A percentile compares a stretch with the other conserved stretches of the same genome.
phyloP scores from a whole-genome alignment of 2,329 filamentous ascomycete species.

The Cladosporium sp. region DNA sequence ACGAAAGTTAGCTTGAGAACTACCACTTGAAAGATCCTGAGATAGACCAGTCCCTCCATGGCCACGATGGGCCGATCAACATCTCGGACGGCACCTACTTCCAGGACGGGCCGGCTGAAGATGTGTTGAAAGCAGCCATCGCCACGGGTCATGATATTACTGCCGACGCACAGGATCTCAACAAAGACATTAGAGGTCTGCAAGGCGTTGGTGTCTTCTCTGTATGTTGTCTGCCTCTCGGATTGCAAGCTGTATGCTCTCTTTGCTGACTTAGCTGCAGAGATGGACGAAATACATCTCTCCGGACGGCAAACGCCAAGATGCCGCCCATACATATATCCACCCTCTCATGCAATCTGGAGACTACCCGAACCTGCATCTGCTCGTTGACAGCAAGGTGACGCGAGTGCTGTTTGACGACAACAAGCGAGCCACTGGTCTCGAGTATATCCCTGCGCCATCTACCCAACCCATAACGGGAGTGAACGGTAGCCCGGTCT shows the following conservation, averaged over 20 bases:
- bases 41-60: constrained; percentile 14
- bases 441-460: constrained; percentile 45
- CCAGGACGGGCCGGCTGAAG: constrained; percentile 30
- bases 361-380: constrained; percentile 53
- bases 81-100: constrained; percentile 14
- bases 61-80: constrained; percentile 16
- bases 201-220: constrained; percentile 1
- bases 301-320: constrained; percentile 51
- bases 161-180: constrained; percentile 2
- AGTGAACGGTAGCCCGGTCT: neutral
- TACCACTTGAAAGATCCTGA: constrained; percentile 16
- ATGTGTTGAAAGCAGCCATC: constrained; percentile 45
- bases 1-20: constrained; percentile 16
- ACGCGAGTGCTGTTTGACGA: constrained; percentile 36
- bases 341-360: constrained; percentile 48
- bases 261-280: constrained; percentile 12
- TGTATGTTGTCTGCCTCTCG: too few relatives aligned
- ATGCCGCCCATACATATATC: constrained; percentile 52
- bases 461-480: constrained; percentile 12
- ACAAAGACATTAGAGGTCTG: constrained; percentile 26
- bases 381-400: constrained; percentile 55
- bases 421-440: constrained; percentile 5
- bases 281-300: constrained; percentile 46
- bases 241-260: too few relatives aligned
- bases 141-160: constrained; percentile 25